phyloP scores from a whole-genome alignment of 2,329 filamentous ascomycete genomes.

The Alternaria sp. region DNA sequence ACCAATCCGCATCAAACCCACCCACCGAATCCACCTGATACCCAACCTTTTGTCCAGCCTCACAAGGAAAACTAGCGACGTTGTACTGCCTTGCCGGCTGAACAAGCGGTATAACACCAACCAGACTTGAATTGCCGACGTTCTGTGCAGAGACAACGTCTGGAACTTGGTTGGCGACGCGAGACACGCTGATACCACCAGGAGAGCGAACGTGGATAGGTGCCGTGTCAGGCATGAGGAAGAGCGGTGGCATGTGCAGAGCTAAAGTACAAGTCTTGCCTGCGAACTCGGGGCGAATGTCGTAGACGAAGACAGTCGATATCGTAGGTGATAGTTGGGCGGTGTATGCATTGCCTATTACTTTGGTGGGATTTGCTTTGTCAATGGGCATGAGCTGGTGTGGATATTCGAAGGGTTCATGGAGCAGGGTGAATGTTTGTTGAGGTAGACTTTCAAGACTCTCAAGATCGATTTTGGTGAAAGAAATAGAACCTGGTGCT shows the following conservation, averaged over 20 bases:
- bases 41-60: slow-evolving; percentile 34
- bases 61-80: slow-evolving; percentile 36
- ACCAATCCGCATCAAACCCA: slow-evolving; percentile 39
- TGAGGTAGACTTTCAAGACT: slow-evolving; percentile 11
- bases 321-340: slow-evolving; percentile 52
- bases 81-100: slow-evolving; percentile 30
- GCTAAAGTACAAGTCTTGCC: slow-evolving; percentile 59
- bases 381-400: slow-evolving; percentile 52
- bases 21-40: slow-evolving; percentile 36
- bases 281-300: slow-evolving; percentile 52
- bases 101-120: slow-evolving; percentile 29
- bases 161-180: slow-evolving; percentile 22
- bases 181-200: slow-evolving; percentile 50
- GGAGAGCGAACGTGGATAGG: slow-evolving; percentile 37
- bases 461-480: background rate
- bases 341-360: slow-evolving; percentile 53
- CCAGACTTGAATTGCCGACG: background rate
- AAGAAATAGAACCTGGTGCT: background rate
- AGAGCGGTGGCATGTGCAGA: slow-evolving; percentile 57
- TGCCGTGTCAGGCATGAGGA: slow-evolving; percentile 36
- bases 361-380: slow-evolving; percentile 47
- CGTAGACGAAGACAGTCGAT: slow-evolving; percentile 58
- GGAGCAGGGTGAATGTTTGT: slow-evolving; percentile 4
- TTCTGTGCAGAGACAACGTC: background rate
- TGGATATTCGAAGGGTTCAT: slow-evolving; percentile 47